Evolutionary conservation across 768 basidiomycete species (phyloP), one percentile per base, ranked within the genome.

Genomic region (Rhodotorula sphaerocarpa): DNA sequence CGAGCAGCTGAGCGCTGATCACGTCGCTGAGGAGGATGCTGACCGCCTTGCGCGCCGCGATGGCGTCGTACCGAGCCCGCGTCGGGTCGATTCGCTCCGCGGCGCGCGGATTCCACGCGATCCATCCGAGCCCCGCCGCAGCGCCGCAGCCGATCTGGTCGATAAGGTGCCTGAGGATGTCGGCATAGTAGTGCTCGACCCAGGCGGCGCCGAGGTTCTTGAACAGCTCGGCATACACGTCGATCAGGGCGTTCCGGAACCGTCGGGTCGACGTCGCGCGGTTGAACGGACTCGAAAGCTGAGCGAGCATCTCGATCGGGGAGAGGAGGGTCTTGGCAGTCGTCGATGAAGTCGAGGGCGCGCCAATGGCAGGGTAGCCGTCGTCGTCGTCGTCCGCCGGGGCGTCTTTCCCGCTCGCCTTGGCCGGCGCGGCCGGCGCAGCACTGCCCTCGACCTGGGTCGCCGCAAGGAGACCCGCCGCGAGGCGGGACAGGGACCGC

Each of bases 1-100:
- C 87, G 66, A 97, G 76, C 81, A 95, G 85, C 63, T 92, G 78
- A 3, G 87, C 83, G 3, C 88, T 90, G 47, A 99, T 83, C 31
- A 96, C 80, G 69, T 95, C 89, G 54, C 90, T 79, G 33, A 96
- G 76, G 16, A 97, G 70, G 36, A 90, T 80, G 4, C 83, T 84
- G 31, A 90, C 85, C 21, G 88, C 77, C 34, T 83, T 84, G 36
- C 90, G 79, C 5, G 85, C 79, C 14, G 86, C 77, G 3, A 96
- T 74, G 2, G 79, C 79, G 36, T 97, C 95, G 72, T 89, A 86
- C 66, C 86, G 80, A 11, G 82, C 80, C 16, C 76, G 71, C 10
- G 77, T 72, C 45, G 76, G 75, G 60, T 79, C 84, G 27, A 60
- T 36, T 18, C 63, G 46, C 46, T 63, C 65, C 12, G 65, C 69